Evolutionary conservation across 1,284 basidiomycete species (phyloP).

Genomic region (Rhodotorula sp.): DNA sequence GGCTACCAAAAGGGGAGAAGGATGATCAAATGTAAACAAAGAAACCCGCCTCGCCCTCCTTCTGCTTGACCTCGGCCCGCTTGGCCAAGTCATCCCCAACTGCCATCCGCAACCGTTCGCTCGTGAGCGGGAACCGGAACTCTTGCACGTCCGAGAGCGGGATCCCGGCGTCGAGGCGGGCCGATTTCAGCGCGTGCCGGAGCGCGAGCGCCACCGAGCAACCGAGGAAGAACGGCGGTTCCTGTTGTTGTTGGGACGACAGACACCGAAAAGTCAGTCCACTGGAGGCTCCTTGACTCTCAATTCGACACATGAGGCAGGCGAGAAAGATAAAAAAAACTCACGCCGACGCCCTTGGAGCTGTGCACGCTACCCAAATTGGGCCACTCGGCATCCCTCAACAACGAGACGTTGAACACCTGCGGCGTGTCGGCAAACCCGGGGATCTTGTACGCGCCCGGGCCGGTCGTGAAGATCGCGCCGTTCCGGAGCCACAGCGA

Average conservation of each 20-base stretch:
- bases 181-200: slow-evolving; percentile 47
- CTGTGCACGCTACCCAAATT: slow-evolving; percentile 45
- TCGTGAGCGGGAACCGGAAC: slow-evolving; percentile 48
- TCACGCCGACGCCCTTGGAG: slow-evolving; percentile 31
- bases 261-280: not conserved
- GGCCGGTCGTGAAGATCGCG: slow-evolving; percentile 48
- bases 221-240: slow-evolving; percentile 51
- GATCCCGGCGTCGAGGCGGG: slow-evolving; percentile 44
- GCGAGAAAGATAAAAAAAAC: not conserved
- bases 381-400: slow-evolving; percentile 45
- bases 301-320: not conserved
- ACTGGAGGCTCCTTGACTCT: not conserved
- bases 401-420: slow-evolving; percentile 47
- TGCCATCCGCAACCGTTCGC: slow-evolving; percentile 48
- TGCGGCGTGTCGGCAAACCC: slow-evolving; percentile 49
- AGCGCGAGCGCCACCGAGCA: slow-evolving; percentile 48
- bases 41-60: slow-evolving; percentile 45
- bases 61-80: slow-evolving; percentile 42
- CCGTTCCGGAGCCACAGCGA: slow-evolving; percentile 48
- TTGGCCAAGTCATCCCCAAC: slow-evolving; percentile 45
- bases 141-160: slow-evolving; percentile 37
- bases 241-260: slow-evolving; percentile 41
- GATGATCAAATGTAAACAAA: slow-evolving; percentile 46
- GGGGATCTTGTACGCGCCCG: slow-evolving; percentile 47
- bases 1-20: not conserved